phyloP scores from a whole-genome alignment of 2,329 filamentous ascomycete species.

The Penicillium sp. region DNA sequence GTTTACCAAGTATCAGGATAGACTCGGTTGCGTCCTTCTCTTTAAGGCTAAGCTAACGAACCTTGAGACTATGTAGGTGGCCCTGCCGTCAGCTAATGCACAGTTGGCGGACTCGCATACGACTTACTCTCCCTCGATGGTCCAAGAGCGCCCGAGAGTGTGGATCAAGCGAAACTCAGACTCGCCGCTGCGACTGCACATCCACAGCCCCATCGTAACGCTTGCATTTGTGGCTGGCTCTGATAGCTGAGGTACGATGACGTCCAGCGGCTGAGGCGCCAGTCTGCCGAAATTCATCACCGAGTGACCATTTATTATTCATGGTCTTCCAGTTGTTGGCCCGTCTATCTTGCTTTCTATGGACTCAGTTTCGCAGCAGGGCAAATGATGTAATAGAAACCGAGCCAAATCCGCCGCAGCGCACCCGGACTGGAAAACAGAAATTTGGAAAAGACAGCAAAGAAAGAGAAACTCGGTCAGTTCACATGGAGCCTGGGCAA shows the following conservation, averaged over 20 bases:
- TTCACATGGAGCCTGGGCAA: background rate
- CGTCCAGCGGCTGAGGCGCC: slow-evolving; percentile 14
- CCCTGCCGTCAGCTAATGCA: slow-evolving; percentile 22
- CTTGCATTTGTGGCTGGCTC: slow-evolving; percentile 6
- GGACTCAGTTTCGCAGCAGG: no score
- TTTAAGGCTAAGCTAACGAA: slow-evolving; percentile 21
- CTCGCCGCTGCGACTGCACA: slow-evolving; percentile 9
- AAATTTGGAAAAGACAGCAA: background rate
- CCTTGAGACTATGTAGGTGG: slow-evolving; percentile 15
- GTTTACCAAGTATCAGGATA: slow-evolving; percentile 19
- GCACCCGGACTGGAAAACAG: background rate
- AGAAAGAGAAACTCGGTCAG: background rate
- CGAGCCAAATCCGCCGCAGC: background rate
- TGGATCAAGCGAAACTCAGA: slow-evolving; percentile 21
- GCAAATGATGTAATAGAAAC: background rate
- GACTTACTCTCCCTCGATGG: slow-evolving; percentile 18
- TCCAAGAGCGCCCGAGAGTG: slow-evolving; percentile 24
- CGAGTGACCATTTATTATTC: no score
- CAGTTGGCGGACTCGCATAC: slow-evolving; percentile 18
- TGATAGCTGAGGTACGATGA: slow-evolving; percentile 1
- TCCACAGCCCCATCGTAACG: slow-evolving; percentile 8
- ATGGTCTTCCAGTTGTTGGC: no score
- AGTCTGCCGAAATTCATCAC: slow-evolving; percentile 13
- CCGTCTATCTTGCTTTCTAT: no score
- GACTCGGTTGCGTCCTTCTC: slow-evolving; percentile 14